Percentiles rank a stretch among this genome's conserved stretches.
These are phyloP conservation scores for Exophiala calicioides DNA, from an alignment of 2,329 filamentous ascomycete species.

Conservation along the genomic window DNA sequence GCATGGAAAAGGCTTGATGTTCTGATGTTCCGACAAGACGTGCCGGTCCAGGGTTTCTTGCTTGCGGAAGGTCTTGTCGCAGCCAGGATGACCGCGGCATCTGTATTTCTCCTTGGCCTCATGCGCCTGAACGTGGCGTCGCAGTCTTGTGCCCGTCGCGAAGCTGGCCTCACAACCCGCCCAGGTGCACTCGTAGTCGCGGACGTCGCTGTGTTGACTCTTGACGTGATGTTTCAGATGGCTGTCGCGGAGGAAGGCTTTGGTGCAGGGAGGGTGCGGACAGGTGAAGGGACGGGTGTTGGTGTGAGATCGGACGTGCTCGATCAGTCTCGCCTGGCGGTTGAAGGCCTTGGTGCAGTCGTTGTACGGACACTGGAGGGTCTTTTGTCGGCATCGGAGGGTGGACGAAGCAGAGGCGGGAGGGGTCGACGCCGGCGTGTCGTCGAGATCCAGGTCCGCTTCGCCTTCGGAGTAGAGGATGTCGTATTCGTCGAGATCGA, in stretches of 20 bases:
- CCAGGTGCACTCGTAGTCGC: constrained; percentile 70
- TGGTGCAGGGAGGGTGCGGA: constrained; percentile 68
- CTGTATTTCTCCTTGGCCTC: constrained; percentile 72
- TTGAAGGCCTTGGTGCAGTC: constrained; percentile 84
- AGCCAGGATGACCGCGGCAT: constrained; percentile 70
- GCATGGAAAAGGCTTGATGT: constrained; percentile 72
- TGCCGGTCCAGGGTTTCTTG: constrained; percentile 83
- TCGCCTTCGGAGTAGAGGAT: constrained; percentile 13
- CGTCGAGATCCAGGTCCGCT: constrained; percentile 11
- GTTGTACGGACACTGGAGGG: constrained; percentile 71
- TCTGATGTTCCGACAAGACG: constrained; percentile 72
- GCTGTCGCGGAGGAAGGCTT: constrained; percentile 82
- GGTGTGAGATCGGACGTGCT: constrained; percentile 81
- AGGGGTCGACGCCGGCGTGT: constrained; percentile 31
- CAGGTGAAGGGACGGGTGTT: constrained; percentile 82
- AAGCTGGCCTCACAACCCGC: constrained; percentile 77
- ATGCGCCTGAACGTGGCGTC: constrained; percentile 76
- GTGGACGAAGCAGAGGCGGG: constrained; percentile 25
- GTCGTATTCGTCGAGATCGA: constrained; percentile 21
- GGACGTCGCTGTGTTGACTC: constrained; percentile 72
- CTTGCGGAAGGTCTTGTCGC: constrained; percentile 80
- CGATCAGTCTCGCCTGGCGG: constrained; percentile 74
- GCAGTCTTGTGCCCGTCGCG: constrained; percentile 73
- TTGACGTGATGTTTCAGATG: constrained; percentile 85
- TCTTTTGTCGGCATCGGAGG: constrained; percentile 70